Evolutionary conservation across 2,329 filamentous ascomycete species (phyloP).

Genomic region (Cladosporium sphaerospermum): DNA sequence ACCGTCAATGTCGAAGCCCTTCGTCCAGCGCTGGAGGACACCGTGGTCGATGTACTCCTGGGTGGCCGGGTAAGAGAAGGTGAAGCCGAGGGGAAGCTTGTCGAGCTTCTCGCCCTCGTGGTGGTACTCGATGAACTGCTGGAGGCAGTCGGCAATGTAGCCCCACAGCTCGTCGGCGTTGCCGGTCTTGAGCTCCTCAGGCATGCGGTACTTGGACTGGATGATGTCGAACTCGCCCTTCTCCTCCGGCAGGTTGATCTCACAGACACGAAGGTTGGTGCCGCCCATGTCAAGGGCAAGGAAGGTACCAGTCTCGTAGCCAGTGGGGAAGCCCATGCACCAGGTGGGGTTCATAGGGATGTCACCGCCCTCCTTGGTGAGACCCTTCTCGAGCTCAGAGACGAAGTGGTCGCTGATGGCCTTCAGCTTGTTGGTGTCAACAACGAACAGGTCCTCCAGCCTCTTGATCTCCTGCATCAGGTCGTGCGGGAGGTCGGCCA

Average conservation of each 20-base stretch:
- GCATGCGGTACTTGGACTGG: conserved; percentile 93
- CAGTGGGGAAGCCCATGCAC: conserved; percentile 85
- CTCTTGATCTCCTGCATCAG: conserved; percentile 73
- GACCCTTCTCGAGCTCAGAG: conserved; percentile 79
- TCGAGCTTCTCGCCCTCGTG: conserved; percentile 61
- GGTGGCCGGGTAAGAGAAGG: conserved; percentile 90
- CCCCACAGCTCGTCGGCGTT: conserved; percentile 84
- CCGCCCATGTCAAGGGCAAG: conserved; percentile 93
- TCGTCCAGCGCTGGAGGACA: conserved; percentile 90
- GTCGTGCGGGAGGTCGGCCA: conserved; percentile 83
- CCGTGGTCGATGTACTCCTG: conserved; percentile 93
- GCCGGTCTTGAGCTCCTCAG: conserved; percentile 83
- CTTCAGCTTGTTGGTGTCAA: conserved; percentile 76
- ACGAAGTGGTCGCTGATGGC: conserved; percentile 85
- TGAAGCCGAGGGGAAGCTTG: conserved; percentile 79
- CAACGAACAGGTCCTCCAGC: conserved; percentile 77
- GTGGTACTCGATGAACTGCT: conserved; percentile 84
- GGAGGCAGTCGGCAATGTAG: conserved; percentile 86
- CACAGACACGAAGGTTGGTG: conserved; percentile 90
- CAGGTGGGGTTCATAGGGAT: conserved; percentile 99
- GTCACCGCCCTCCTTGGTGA: conserved; percentile 80
- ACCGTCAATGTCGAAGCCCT: conserved; percentile 89
- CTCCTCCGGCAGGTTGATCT: conserved; percentile 80
- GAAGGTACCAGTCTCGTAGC: conserved; percentile 79
- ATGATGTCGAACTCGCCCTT: conserved; percentile 91